Conservation (phyloP, 2,329 filamentous ascomycete genomes). For the Clarireedia paspali region DNA sequence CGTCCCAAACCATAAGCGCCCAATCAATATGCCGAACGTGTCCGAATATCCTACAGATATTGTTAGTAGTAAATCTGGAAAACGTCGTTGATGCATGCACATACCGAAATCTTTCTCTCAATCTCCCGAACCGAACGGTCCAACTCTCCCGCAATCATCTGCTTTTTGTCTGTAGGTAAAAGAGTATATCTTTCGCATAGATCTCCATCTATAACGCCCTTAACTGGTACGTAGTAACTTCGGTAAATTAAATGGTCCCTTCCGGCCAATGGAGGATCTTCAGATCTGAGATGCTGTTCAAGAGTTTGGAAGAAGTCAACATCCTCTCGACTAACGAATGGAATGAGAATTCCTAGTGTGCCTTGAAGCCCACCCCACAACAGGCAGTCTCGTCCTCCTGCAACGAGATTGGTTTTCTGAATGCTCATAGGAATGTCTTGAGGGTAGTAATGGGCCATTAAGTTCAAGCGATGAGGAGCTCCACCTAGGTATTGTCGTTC, state of each 20-base stretch:
- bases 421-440: constrained; percentile 91
- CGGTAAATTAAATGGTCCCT: constrained; percentile 94
- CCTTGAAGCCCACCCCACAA: constrained; percentile 94
- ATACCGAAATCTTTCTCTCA: constrained; percentile 83
- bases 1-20: background rate
- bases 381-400: constrained; percentile 84
- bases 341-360: constrained; percentile 86
- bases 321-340: constrained; percentile 85
- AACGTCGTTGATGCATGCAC: constrained; percentile 18
- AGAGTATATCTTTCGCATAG: constrained; percentile 86
- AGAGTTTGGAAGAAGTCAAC: constrained; percentile 96
- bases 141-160: constrained; percentile 87
- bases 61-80: constrained; percentile 15
- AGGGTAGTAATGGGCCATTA: constrained; percentile 83
- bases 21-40: constrained; percentile 43
- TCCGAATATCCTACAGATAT: constrained; percentile 43
- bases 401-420: constrained; percentile 80
- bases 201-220: constrained; percentile 95
- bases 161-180: constrained; percentile 80
- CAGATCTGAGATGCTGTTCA: constrained; percentile 77
- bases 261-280: constrained; percentile 82
- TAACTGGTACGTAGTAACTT: constrained; percentile 92
- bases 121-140: constrained; percentile 89
- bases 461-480: constrained; percentile 71
- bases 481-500: constrained; percentile 87